Conservation (phyloP, 148 eudicot genomes). For the Chenopodium quinoa region DNA sequence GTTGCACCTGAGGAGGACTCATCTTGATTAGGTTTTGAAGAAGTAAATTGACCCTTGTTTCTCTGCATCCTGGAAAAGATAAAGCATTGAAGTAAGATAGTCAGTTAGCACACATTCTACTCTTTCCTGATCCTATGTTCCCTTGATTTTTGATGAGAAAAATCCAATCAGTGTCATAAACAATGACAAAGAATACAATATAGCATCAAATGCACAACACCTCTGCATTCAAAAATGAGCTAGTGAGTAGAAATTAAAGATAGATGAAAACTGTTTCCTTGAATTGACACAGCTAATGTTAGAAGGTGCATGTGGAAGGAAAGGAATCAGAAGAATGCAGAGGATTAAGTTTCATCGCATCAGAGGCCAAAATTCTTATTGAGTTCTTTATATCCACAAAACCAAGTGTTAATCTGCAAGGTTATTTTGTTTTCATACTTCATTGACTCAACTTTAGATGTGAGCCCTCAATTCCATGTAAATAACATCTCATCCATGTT, state of each 20-base stretch:
- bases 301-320: background rate
- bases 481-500: too few species aligned
- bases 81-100: background rate
- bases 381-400: background rate
- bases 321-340: background rate
- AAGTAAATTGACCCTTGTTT: constrained; percentile 79
- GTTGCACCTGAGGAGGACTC: constrained; percentile 59
- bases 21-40: constrained; percentile 57
- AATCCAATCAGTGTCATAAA: background rate
- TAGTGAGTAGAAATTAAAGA: background rate
- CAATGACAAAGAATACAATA: background rate
- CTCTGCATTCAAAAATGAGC: background rate
- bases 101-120: background rate
- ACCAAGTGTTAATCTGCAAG: background rate
- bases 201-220: background rate
- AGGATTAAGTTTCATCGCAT: background rate
- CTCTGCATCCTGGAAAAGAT: constrained; percentile 63
- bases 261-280: background rate
- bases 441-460: too few species aligned
- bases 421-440: background rate
- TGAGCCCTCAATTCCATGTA: too few species aligned
- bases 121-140: background rate
- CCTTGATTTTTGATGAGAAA: background rate
- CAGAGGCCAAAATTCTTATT: background rate
- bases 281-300: background rate